Evolutionary conservation across 2,329 filamentous ascomycete species (phyloP).

Genomic region (Raffaelea arxii): DNA sequence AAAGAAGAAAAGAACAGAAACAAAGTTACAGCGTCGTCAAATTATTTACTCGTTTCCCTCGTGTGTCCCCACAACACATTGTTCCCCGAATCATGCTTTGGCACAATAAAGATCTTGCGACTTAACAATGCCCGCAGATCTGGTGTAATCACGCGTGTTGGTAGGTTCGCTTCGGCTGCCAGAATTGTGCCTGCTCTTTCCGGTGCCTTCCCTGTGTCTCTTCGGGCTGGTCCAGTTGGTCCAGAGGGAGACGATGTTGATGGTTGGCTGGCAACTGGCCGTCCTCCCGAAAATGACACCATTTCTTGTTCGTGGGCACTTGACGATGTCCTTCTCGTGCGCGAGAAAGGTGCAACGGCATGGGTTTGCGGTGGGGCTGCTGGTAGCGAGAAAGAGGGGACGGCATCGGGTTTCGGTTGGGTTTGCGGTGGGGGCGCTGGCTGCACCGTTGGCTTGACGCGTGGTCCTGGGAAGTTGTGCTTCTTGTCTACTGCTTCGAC

Average conservation of each 20-base stretch:
- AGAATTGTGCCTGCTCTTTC: constrained; percentile 3
- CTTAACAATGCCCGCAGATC: constrained; percentile 46
- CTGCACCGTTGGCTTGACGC: constrained; percentile 11
- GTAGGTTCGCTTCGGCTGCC: not conserved
- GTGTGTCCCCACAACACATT: constrained; percentile 11
- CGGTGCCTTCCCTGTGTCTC: constrained; percentile 8
- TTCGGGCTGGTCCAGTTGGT: not conserved
- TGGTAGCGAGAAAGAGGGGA: not conserved
- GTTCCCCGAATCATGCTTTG: constrained; percentile 7
- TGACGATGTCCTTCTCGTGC: not conserved
- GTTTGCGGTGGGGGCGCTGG: not conserved
- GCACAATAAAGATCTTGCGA: constrained; percentile 29
- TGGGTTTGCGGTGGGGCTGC: not conserved
- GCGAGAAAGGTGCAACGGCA: not conserved
- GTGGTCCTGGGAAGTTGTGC: constrained; percentile 63
- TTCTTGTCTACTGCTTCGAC: constrained; percentile 92
- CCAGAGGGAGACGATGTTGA: not conserved
- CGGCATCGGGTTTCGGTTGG: constrained; percentile 7
- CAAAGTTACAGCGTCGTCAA: too few species aligned
- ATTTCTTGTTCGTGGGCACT: constrained; percentile 2
- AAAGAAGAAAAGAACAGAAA: not conserved
- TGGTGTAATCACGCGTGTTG: constrained; percentile 42
- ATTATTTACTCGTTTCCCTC: too few species aligned
- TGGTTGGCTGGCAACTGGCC: not conserved
- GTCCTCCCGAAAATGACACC: constrained; percentile 7